Conservation (phyloP, 1,284 basidiomycete genomes). For the Boletus chippewaensis region DNA sequence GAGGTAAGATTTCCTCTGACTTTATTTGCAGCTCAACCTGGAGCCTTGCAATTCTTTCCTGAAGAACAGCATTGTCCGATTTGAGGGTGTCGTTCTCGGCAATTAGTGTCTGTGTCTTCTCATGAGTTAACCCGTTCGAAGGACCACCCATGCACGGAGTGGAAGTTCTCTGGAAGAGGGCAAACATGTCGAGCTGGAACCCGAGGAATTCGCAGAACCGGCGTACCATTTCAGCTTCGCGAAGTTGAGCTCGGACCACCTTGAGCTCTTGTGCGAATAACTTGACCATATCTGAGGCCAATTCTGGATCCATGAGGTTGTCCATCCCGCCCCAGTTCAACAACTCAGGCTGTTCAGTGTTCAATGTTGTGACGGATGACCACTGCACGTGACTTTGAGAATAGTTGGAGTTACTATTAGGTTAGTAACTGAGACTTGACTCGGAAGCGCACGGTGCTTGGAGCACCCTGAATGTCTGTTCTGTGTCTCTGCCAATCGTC, state of each 20-base stretch:
- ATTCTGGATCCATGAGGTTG: slow-evolving; percentile 22
- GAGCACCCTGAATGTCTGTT: too few relatives aligned
- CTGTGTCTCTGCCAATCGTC: too few relatives aligned
- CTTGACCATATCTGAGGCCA: slow-evolving; percentile 23
- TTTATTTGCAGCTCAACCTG: slow-evolving; percentile 19
- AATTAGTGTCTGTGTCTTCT: slow-evolving; percentile 9
- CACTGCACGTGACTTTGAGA: too few relatives aligned
- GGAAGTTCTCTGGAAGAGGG: slow-evolving; percentile 10
- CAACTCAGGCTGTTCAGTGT: too few relatives aligned
- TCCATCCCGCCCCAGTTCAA: slow-evolving; percentile 15
- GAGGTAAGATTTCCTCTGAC: slow-evolving; percentile 9
- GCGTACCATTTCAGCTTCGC: slow-evolving; percentile 19
- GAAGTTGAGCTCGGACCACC: slow-evolving; percentile 17
- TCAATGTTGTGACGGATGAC: too few relatives aligned
- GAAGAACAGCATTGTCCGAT: slow-evolving; percentile 20
- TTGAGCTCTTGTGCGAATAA: slow-evolving; percentile 28
- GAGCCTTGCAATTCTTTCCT: slow-evolving; percentile 11
- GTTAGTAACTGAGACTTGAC: too few relatives aligned
- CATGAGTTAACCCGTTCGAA: slow-evolving; percentile 1
- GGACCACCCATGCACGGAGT: not conserved
- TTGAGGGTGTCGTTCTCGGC: slow-evolving; percentile 19
- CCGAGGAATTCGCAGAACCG: not conserved
- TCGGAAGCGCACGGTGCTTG: too few relatives aligned
- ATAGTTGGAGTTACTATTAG: too few relatives aligned
- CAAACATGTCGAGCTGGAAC: not conserved